These are phyloP conservation scores for Graphiopsis chlorocephala DNA, from an alignment of 2,329 filamentous ascomycete species.

Conservation along the genomic window DNA sequence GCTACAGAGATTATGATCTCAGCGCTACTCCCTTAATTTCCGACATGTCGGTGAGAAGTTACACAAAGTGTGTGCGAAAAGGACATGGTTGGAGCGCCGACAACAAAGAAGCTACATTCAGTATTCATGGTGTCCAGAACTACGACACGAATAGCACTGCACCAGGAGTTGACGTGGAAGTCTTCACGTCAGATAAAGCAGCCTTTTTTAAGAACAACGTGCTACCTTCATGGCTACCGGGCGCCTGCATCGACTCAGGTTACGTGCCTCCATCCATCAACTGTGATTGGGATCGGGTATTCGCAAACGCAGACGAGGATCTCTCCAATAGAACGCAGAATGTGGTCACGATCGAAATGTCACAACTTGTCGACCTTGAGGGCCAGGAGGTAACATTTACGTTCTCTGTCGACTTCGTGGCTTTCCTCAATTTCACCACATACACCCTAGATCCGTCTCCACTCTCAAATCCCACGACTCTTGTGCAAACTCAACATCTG, in stretches of 20 bases:
- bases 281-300: conserved; percentile 22
- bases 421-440: conserved; percentile 23
- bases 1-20: conserved; percentile 18
- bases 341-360: conserved; percentile 19
- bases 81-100: conserved; percentile 24
- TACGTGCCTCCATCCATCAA: not conserved
- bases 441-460: conserved; percentile 27
- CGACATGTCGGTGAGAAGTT: conserved; percentile 2
- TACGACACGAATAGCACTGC: not conserved
- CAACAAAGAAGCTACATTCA: conserved; percentile 22
- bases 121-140: conserved; percentile 17
- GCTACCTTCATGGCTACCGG: conserved; percentile 17
- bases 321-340: conserved; percentile 16
- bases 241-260: conserved; percentile 16
- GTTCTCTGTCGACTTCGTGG: conserved; percentile 20
- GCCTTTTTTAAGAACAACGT: conserved; percentile 22
- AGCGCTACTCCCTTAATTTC: not conserved
- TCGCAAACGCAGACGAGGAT: not conserved
- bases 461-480: conserved; percentile 21
- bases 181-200: conserved; percentile 25
- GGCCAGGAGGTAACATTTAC: not conserved
- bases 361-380: not conserved
- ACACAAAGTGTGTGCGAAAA: conserved; percentile 27
- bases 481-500: conserved; percentile 20
- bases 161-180: conserved; percentile 16